phyloP scores from a whole-genome alignment of 345 rosid genomes.

The Litchi chinensis region DNA sequence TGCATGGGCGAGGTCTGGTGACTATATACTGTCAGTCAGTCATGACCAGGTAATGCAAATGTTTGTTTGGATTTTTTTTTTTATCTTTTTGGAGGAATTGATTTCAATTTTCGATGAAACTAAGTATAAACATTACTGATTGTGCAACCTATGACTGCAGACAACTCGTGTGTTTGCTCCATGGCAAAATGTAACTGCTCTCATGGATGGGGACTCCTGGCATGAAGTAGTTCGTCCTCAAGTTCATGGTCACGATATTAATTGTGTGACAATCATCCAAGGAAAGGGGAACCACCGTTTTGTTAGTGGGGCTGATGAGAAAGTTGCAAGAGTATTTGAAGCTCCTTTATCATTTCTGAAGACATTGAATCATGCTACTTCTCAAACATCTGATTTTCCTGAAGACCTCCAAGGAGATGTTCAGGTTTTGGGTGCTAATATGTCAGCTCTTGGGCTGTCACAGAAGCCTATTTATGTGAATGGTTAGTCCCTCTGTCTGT shows the following conservation, averaged over 20 bases:
- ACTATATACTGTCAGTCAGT: conserved; percentile 83
- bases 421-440: conserved; percentile 88
- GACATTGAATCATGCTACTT: conserved; percentile 67
- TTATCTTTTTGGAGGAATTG: background rate
- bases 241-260: conserved; percentile 96
- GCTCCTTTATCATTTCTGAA: conserved; percentile 85
- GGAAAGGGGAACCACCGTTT: conserved; percentile 89
- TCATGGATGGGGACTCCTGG: conserved; percentile 50
- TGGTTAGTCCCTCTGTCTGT: conserved; percentile 38
- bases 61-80: background rate
- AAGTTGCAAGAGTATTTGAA: conserved; percentile 93
- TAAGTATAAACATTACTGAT: conserved; percentile 1
- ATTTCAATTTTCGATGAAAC: background rate
- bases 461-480: conserved; percentile 88
- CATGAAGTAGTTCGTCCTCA: conserved; percentile 96
- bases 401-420: conserved; percentile 62
- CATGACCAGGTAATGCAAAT: conserved; percentile 74
- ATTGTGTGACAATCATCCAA: conserved; percentile 72
- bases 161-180: conserved; percentile 80
- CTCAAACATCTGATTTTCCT: conserved; percentile 44
- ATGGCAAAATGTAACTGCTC: conserved; percentile 59
- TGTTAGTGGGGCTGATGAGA: conserved; percentile 98
- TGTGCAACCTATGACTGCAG: conserved; percentile 39
- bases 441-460: conserved; percentile 98
- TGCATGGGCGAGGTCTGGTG: conserved; percentile 75